Base-by-base conservation (phyloP, 768 basidiomycete species). In the Dioszegia crocea region DNA sequence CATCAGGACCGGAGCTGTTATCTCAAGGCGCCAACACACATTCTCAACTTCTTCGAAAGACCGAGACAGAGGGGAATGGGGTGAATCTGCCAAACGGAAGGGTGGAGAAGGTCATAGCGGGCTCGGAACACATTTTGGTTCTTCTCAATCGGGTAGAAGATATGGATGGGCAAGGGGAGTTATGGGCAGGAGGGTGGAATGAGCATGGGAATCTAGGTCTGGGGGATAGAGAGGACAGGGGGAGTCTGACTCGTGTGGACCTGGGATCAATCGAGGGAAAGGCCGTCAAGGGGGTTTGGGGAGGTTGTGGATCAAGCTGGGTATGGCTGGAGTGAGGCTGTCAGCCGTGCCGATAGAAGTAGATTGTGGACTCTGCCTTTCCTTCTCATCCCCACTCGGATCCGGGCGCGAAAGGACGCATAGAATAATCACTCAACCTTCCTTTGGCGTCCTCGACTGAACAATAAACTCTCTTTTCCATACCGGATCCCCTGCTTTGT, bases 141-240 rank as follows among this genome's bases (percentile, higher is more conserved):
- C 33, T 19, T 29, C 24, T 46, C 46, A 38, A 27, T 2, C 12
- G 23, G 14, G 3, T 12, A 10, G 16, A 5, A n/a, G 33, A 23
- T 24, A 41, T 24, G 14, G 43, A 45, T 6, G 59, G 17, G 4
- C 62, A 53, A 8, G 60, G 66, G 1, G 82, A 62, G 26, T 82
- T 92, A 0, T 88, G 85, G 84, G 88, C 84, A 0, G 96, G 93
- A 89, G 94, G 94, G 0, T 98, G 94, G 93, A 98, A 97, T 75
- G 94, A 98, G 75, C 94, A 97, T 72, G 94, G 94, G 6, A 98
- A 96, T 75, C 80, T 97, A 26, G 91, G 89, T 0, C 69, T 84
- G 23, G 86, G 85, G 0, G 79, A 81, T 33, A 83, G 26, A 70
- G 16, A 86, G 87, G 16, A 72, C 78, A 11, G 82, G 77, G 62